These are phyloP conservation scores for Ceratobasidium sp. DNA, from an alignment of 1,284 basidiomycete genomes.

Conservation along the genomic window DNA sequence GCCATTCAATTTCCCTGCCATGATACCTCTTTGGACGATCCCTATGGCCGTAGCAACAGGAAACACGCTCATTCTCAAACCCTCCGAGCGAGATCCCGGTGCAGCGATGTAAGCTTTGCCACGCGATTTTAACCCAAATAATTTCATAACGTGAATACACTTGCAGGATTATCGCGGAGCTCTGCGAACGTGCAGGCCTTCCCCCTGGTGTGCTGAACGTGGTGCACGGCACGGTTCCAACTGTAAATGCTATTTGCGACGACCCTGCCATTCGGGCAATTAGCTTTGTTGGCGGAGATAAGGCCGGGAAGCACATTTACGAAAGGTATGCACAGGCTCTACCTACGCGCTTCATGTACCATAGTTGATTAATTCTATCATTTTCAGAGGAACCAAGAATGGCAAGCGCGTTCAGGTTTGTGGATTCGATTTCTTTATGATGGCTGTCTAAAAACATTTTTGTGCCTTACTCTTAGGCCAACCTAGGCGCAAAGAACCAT, in stretches of 20 bases:
- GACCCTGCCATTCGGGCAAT: slow-evolving; percentile 93
- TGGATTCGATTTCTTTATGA: slow-evolving; percentile 21
- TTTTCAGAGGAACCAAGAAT: slow-evolving; percentile 76
- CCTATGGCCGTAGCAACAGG: slow-evolving; percentile 91
- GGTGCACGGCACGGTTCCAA: slow-evolving; percentile 90
- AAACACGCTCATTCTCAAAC: slow-evolving; percentile 95
- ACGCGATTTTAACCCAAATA: too few relatives aligned
- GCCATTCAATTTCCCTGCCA: slow-evolving; percentile 95
- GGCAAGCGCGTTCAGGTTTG: slow-evolving; percentile 90
- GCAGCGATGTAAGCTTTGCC: slow-evolving; percentile 77
- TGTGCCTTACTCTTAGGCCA: slow-evolving; percentile 71
- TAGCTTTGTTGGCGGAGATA: slow-evolving; percentile 97
- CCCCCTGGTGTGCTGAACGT: slow-evolving; percentile 76
- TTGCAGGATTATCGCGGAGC: slow-evolving; percentile 59
- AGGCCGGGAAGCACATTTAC: slow-evolving; percentile 95
- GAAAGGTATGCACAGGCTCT: slow-evolving; percentile 69
- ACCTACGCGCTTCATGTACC: too few relatives aligned
- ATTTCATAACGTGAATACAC: background rate
- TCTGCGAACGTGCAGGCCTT: slow-evolving; percentile 84
- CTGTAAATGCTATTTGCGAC: slow-evolving; percentile 96
- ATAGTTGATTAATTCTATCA: slow-evolving; percentile 34
- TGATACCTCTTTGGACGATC: slow-evolving; percentile 98
- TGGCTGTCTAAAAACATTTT: too few relatives aligned
- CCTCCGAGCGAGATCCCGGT: slow-evolving; percentile 96
- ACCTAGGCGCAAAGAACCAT: slow-evolving; percentile 98